These are phyloP conservation scores for Globisporangium iwayamae DNA, from an alignment of 352 stramenopile genomes.

Conservation along the genomic window DNA sequence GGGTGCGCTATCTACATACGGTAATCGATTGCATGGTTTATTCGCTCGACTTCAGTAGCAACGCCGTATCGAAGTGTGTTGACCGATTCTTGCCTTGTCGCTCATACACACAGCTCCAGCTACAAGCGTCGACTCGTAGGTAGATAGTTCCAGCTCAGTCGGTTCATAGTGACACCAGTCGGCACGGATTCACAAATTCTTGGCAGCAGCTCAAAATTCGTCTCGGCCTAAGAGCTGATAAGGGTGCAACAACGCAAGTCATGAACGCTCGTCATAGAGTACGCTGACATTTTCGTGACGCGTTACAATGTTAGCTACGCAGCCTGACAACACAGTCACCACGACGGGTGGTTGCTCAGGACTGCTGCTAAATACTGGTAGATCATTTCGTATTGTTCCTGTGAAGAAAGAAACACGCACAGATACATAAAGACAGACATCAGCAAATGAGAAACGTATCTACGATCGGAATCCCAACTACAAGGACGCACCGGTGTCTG, in stretches of 20 bases:
- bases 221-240: background rate
- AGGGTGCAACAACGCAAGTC: background rate
- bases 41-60: no score
- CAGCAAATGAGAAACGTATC: background rate
- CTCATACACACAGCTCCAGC: no score
- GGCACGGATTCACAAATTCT: background rate
- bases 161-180: background rate
- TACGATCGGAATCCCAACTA: background rate
- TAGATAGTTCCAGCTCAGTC: no score
- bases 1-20: no score
- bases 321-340: constrained; percentile 25
- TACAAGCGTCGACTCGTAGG: no score
- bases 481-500: constrained; percentile 63
- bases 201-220: background rate
- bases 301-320: background rate
- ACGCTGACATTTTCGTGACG: background rate
- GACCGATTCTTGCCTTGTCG: no score
- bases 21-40: no score
- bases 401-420: constrained; percentile 5
- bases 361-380: constrained; percentile 77
- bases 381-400: constrained; percentile 87
- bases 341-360: constrained; percentile 43
- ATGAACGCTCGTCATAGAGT: background rate
- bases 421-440: constrained; percentile 8
- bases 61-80: no score